Percentiles rank a stretch among this genome's conserved stretches.
These are phyloP conservation scores for Populus simonii DNA, from an alignment of 345 rosid species.

Conservation along the genomic window DNA sequence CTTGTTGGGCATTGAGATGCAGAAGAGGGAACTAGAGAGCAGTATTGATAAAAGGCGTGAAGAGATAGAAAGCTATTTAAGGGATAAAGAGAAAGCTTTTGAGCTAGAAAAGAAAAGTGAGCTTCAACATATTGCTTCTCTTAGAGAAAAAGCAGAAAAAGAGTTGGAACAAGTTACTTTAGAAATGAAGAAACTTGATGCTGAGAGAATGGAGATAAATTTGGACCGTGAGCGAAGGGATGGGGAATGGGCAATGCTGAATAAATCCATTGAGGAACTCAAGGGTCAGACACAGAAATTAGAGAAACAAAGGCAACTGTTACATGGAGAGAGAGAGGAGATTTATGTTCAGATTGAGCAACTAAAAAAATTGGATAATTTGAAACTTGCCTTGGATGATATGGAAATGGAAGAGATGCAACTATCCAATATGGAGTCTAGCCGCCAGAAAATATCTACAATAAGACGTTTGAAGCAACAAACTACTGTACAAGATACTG, in stretches of 20 bases:
- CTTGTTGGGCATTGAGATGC: constrained; percentile 76
- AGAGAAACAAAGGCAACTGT: constrained; percentile 71
- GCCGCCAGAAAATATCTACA: constrained; percentile 53
- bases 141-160: constrained; percentile 60
- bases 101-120: constrained; percentile 75
- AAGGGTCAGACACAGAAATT: constrained; percentile 70
- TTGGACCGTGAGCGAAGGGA: constrained; percentile 78
- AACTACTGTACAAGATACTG: constrained; percentile 35
- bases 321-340: constrained; percentile 72
- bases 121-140: constrained; percentile 52
- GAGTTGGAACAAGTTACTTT: constrained; percentile 67
- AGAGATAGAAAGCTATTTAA: constrained; percentile 66
- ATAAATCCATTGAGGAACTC: constrained; percentile 72
- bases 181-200: constrained; percentile 77
- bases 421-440: constrained; percentile 54
- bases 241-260: constrained; percentile 75
- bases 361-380: constrained; percentile 70
- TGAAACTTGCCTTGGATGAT: constrained; percentile 64
- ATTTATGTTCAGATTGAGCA: constrained; percentile 62
- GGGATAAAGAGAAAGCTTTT: constrained; percentile 73
- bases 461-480: constrained; percentile 39
- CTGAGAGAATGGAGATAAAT: constrained; percentile 71
- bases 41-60: constrained; percentile 72
- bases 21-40: constrained; percentile 73
- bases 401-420: constrained; percentile 71